phyloP scores from a whole-genome alignment of 495 filamentous ascomycete genomes.

The Neurospora cerealis region DNA sequence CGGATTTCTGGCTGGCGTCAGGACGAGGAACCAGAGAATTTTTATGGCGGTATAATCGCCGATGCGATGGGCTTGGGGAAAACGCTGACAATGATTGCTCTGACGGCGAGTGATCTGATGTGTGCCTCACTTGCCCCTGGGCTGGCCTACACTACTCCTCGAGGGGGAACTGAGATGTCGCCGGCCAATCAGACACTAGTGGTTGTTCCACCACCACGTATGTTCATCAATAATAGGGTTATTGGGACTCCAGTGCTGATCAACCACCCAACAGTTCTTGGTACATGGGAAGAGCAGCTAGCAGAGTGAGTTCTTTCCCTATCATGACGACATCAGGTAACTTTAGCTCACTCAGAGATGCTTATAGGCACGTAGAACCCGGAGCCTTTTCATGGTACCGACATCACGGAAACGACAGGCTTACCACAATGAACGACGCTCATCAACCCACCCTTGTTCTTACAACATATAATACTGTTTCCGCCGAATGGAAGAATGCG shows the following conservation, averaged over 20 bases:
- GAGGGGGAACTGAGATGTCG: neutral
- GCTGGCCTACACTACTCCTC: neutral
- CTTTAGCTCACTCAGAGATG: neutral
- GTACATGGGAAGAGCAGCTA: constrained; percentile 29
- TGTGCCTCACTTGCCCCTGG: neutral
- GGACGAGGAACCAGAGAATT: constrained; percentile 12
- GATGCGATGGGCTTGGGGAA: constrained; percentile 36
- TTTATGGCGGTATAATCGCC: constrained; percentile 31
- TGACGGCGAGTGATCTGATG: constrained; percentile 19
- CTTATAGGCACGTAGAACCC: constrained; percentile 18
- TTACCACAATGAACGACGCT: constrained; percentile 5
- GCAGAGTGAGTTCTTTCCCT: constrained; percentile 4
- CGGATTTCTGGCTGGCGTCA: constrained; percentile 12
- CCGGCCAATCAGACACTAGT: constrained; percentile 16
- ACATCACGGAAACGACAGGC: constrained; percentile 23
- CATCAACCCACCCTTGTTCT: constrained; percentile 18
- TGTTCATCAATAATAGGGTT: neutral
- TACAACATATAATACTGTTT: constrained; percentile 32
- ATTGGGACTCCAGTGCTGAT: neutral
- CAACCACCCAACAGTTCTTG: constrained; percentile 15
- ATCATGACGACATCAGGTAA: neutral
- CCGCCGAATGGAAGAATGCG: constrained; percentile 20
- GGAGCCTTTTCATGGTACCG: constrained; percentile 14
- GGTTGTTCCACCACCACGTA: constrained; percentile 29
- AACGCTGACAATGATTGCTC: constrained; percentile 29